A percentile compares a stretch with the other conserved stretches of the same genome.
These are phyloP conservation scores for Podaxis pistillaris DNA, from an alignment of 768 basidiomycete species.

Conservation along the genomic window DNA sequence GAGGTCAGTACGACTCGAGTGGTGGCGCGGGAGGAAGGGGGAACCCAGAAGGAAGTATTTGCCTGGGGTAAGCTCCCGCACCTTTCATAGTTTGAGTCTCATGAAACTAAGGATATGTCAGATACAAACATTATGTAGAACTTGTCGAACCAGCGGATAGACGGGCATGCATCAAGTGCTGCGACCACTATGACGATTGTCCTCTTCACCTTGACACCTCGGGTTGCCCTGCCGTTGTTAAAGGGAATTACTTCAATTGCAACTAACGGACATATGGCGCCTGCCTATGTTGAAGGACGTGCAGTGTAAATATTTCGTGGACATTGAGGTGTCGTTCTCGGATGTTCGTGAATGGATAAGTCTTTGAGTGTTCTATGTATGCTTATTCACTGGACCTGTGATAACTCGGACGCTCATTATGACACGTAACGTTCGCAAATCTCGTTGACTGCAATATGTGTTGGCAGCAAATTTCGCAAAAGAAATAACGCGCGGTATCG, in stretches of 20 bases:
- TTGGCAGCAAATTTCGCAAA: background rate
- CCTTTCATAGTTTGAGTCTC: background rate
- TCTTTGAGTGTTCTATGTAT: too few species aligned
- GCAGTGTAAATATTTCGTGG: too few species aligned
- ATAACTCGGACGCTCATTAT: background rate
- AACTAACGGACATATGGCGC: background rate
- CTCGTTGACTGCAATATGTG: background rate
- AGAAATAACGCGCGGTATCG: background rate
- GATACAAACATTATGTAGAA: slow-evolving; percentile 61
- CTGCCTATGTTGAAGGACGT: too few species aligned
- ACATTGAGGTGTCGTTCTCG: too few species aligned
- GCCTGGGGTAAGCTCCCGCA: slow-evolving; percentile 39
- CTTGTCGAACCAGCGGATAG: slow-evolving; percentile 49
- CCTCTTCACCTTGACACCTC: slow-evolving; percentile 48
- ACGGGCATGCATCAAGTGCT: slow-evolving; percentile 59
- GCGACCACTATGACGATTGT: slow-evolving; percentile 53
- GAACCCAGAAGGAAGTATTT: slow-evolving; percentile 51
- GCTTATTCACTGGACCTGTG: too few species aligned
- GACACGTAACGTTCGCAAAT: background rate
- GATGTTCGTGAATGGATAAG: too few species aligned
- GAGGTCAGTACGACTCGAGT: slow-evolving; percentile 60
- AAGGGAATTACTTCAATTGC: background rate
- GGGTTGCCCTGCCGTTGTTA: slow-evolving; percentile 46
- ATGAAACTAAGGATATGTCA: slow-evolving; percentile 18
- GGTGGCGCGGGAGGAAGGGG: slow-evolving; percentile 50